Percentiles rank a stretch among this genome's conserved stretches.
phyloP scores from a whole-genome alignment of 2,329 filamentous ascomycete species.

The Cyphellophora europaea region DNA sequence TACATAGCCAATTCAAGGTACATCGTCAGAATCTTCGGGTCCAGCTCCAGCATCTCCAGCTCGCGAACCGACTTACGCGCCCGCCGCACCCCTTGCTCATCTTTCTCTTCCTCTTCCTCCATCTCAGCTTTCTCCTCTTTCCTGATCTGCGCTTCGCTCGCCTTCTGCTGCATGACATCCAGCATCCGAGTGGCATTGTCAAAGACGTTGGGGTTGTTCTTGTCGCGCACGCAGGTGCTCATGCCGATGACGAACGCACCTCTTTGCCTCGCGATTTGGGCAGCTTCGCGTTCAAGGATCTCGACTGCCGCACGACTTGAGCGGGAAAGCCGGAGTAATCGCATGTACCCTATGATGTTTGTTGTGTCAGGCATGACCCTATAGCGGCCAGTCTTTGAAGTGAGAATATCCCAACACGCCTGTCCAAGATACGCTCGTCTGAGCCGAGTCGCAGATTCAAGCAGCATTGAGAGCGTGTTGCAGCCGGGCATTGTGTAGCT shows the following conservation, averaged over 20 bases:
- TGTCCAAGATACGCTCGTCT: constrained; percentile 53
- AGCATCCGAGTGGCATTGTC: constrained; percentile 56
- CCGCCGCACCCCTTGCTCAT: background rate
- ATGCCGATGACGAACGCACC: constrained; percentile 62
- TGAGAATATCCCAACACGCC: constrained; percentile 70
- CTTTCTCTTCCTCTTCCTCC: constrained; percentile 1
- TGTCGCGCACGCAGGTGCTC: constrained; percentile 64
- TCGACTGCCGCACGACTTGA: constrained; percentile 53
- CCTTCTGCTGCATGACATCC: constrained; percentile 46
- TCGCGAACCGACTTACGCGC: background rate
- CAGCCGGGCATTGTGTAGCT: constrained; percentile 40
- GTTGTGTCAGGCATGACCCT: constrained; percentile 61
- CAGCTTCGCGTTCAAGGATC: constrained; percentile 42
- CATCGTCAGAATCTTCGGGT: constrained; percentile 15
- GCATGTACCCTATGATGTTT: constrained; percentile 62
- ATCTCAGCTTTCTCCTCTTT: constrained; percentile 1
- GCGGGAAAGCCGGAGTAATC: constrained; percentile 55
- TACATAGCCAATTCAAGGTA: constrained; percentile 17
- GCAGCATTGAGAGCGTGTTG: constrained; percentile 56
- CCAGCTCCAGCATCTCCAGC: constrained; percentile 8
- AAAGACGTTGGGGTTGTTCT: constrained; percentile 62
- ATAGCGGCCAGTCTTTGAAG: constrained; percentile 36
- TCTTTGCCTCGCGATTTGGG: constrained; percentile 40
- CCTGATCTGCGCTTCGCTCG: constrained; percentile 4
- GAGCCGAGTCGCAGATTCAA: constrained; percentile 54